Base-by-base conservation (phyloP, 495 filamentous ascomycete genomes). In the Chaetomium cochliodes region DNA sequence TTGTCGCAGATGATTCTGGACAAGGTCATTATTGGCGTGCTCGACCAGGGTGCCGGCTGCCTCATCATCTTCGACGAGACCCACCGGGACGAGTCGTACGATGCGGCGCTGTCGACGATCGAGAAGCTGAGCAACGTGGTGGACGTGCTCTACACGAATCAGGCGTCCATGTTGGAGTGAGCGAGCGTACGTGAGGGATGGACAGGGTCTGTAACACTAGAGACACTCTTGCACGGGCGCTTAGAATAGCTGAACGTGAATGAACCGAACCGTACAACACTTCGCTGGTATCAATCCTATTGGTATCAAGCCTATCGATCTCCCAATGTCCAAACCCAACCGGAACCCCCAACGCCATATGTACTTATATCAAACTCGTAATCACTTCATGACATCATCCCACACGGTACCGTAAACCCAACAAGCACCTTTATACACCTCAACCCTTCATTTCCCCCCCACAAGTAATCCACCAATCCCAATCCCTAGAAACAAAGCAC, bases 1-100 rank as follows among this genome's bases (percentile, higher is more conserved):
- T 84, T 98, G 46, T 92, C 89, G 33, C 94, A 98, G 83, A 98
- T 98, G 94, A 98, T 98, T 71, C 82, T 98, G 64, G 94, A 98
- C 78, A 97, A 97, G 82, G 92, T 97, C 63, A 97, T 98, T 75
- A 91, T 96, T 56, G 94, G 94, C 30, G 94, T 98, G 60, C 80
- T 98, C 72, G 94, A 98, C 77, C 96, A 98, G 74, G 94, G 96
- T n/a, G 90, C 92, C 15, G 92, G 93, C 9, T 98, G 96, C 76
- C 81, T 98, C 77, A 96, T 96, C 75, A 91, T 98, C 64, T 98
- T 88, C 71, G 94, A 98, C 69, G 94, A 98, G 85, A 90, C 89
- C 30, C 88, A 93, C 72, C 84, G 92, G 67, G 94, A 98, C 77
- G 87, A 96, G 76, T 88, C 90, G 8, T 98, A 98, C 73, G 96